A percentile compares a stretch with the other conserved stretches of the same genome.
These are phyloP conservation scores for Termitomyces sp. DNA, from an alignment of 768 basidiomycete species.

Conservation along the genomic window DNA sequence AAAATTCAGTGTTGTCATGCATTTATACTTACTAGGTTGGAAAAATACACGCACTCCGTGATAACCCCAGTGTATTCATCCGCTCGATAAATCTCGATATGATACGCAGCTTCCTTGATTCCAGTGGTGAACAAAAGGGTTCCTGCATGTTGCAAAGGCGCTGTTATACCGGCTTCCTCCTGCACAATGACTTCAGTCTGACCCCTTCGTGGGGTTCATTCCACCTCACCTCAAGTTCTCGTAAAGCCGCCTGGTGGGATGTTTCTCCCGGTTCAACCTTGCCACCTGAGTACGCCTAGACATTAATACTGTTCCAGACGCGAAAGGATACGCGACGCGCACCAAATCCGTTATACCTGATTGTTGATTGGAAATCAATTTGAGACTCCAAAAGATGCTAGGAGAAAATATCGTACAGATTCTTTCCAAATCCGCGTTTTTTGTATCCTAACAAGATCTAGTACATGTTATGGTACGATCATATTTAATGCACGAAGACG, in stretches of 20 bases:
- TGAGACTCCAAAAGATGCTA: background rate
- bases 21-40: background rate
- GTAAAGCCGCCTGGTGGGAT: constrained; percentile 59
- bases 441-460: constrained; percentile 73
- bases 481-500: background rate
- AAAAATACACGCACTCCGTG: constrained; percentile 50
- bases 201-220: background rate
- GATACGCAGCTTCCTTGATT: constrained; percentile 52
- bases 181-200: constrained; percentile 21
- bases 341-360: constrained; percentile 86
- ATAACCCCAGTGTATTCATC: constrained; percentile 54
- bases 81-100: constrained; percentile 71
- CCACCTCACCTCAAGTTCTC: constrained; percentile 57
- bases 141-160: constrained; percentile 59
- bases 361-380: background rate
- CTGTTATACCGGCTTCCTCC: constrained; percentile 82
- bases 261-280: constrained; percentile 80
- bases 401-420: constrained; percentile 38
- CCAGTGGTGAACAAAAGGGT: constrained; percentile 58
- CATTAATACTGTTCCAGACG: background rate
- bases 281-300: constrained; percentile 37
- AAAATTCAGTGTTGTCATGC: background rate
- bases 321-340: background rate
- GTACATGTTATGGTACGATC: background rate
- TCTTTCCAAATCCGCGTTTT: constrained; percentile 71